phyloP scores from a whole-genome alignment of 495 filamentous ascomycete genomes.

The Mycothermus thermophilus region DNA sequence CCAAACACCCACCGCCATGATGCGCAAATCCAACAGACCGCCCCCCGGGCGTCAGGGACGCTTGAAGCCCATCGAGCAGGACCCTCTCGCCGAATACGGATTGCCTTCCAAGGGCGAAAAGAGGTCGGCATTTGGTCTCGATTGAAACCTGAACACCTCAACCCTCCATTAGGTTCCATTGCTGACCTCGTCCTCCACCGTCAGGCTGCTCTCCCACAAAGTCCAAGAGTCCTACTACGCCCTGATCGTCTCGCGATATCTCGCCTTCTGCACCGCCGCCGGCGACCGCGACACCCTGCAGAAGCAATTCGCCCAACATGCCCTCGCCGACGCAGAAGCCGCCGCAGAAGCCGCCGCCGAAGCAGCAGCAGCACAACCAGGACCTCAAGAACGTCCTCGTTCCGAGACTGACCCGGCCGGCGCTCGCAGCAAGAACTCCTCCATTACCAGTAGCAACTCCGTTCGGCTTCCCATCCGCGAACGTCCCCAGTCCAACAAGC shows the following conservation, averaged over 20 bases:
- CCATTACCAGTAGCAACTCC: neutral
- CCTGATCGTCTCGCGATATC: conserved; percentile 73
- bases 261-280: conserved; percentile 64
- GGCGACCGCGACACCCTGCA: conserved; percentile 55
- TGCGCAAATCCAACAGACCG: conserved; percentile 26
- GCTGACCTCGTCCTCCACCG: conserved; percentile 3
- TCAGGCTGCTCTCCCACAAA: conserved; percentile 60
- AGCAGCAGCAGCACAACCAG: conserved; percentile 7
- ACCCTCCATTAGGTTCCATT: conserved; percentile 2
- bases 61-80: conserved; percentile 52
- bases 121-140: conserved; percentile 7
- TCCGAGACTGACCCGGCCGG: too few species aligned
- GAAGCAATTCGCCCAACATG: conserved; percentile 54
- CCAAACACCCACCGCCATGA: conserved; percentile 14
- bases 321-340: conserved; percentile 22
- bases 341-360: conserved; percentile 2
- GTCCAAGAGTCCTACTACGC: conserved; percentile 72
- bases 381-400: neutral
- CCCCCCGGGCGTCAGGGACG: conserved; percentile 48
- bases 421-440: too few species aligned
- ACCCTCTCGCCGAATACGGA: conserved; percentile 64
- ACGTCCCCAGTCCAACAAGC: neutral
- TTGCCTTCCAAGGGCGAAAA: conserved; percentile 81
- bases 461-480: neutral
- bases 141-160: conserved; percentile 17